Percentiles rank a stretch among this genome's conserved stretches.
phyloP scores from a whole-genome alignment of 805 yeast genomes.

The Candida sakaeoensis region DNA sequence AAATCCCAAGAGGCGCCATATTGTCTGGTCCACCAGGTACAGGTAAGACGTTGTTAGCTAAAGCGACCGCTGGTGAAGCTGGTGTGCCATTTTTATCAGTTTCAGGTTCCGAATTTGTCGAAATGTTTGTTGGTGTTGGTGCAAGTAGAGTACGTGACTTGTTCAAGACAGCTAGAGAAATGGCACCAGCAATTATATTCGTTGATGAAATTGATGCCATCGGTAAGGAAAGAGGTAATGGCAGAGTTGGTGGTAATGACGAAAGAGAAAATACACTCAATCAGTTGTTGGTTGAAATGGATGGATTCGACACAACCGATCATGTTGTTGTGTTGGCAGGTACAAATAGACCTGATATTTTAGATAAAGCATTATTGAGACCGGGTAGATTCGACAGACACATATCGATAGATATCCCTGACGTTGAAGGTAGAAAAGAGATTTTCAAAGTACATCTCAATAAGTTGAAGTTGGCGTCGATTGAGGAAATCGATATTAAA shows the following conservation, averaged over 20 bases:
- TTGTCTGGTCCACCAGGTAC: slow-evolving; percentile 96
- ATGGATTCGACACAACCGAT: slow-evolving; percentile 83
- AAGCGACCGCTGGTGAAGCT: slow-evolving; percentile 96
- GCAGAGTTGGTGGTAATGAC: slow-evolving; percentile 78
- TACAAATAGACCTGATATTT: slow-evolving; percentile 87
- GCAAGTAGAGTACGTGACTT: slow-evolving; percentile 92
- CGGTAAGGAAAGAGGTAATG: slow-evolving; percentile 78
- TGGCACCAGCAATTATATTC: slow-evolving; percentile 87
- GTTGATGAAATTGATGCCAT: slow-evolving; percentile 96
- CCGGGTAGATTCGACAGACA: slow-evolving; percentile 96
- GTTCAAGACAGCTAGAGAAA: slow-evolving; percentile 83
- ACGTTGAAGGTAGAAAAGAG: slow-evolving; percentile 82
- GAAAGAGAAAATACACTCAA: slow-evolving; percentile 92
- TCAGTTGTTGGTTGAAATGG: slow-evolving; percentile 93
- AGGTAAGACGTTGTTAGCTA: slow-evolving; percentile 88
- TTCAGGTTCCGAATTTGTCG: slow-evolving; percentile 93
- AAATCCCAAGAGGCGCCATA: slow-evolving; percentile 93
- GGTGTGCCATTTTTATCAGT: slow-evolving; percentile 90
- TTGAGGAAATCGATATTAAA: slow-evolving; percentile 33
- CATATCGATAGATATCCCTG: slow-evolving; percentile 81
- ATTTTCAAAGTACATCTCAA: slow-evolving; percentile 78
- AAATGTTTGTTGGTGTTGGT: slow-evolving; percentile 96
- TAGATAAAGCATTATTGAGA: slow-evolving; percentile 85
- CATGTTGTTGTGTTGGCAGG: slow-evolving; percentile 94
- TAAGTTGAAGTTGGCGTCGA: slow-evolving; percentile 48